phyloP scores from a whole-genome alignment of 257 asterid genomes.

The Solanum infundibuliforme region DNA sequence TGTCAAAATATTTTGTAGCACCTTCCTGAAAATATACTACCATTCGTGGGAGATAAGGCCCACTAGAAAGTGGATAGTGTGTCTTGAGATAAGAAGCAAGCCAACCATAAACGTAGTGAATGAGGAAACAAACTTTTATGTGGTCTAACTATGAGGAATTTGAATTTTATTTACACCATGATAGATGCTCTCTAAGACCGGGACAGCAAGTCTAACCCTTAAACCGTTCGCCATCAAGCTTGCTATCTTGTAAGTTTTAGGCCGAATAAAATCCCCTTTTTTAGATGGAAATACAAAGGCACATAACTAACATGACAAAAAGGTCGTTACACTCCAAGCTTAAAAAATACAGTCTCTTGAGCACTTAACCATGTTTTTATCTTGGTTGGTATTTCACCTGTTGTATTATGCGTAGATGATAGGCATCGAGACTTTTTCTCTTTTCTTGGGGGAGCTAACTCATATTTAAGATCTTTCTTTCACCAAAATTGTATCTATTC shows the following conservation, averaged over 20 bases:
- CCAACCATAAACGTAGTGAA: background rate
- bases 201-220: too few relatives aligned
- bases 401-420: background rate
- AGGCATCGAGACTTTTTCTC: background rate
- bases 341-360: background rate
- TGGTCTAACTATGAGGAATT: background rate
- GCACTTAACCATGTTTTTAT: too few relatives aligned
- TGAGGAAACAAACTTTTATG: too few relatives aligned
- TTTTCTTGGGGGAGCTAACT: background rate
- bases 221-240: background rate
- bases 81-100: background rate
- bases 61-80: background rate
- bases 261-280: too few relatives aligned
- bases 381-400: background rate
- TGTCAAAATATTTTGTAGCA: background rate
- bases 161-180: background rate
- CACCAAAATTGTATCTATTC: background rate
- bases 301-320: background rate
- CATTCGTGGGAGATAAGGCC: background rate
- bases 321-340: background rate
- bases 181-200: background rate
- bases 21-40: background rate
- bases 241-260: too few relatives aligned
- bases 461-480: too few relatives aligned
- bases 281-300: background rate